These are phyloP conservation scores for Hypoxylon rubiginosum DNA, from an alignment of 2,329 filamentous ascomycete genomes.

Conservation along the genomic window DNA sequence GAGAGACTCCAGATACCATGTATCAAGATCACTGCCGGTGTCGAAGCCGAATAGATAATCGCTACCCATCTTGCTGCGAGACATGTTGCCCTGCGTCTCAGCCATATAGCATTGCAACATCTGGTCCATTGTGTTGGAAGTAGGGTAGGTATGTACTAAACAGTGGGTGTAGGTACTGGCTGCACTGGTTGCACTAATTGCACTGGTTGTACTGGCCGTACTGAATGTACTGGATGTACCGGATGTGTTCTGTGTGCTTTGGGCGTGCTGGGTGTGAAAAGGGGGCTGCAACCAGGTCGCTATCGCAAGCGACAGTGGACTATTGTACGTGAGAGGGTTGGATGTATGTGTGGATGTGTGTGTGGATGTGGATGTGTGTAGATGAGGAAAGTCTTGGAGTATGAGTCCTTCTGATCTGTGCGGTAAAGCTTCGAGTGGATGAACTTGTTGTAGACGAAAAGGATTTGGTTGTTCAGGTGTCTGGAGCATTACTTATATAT, in stretches of 20 bases:
- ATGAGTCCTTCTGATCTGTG: not conserved
- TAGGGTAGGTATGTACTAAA: not conserved
- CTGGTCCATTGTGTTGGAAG: constrained; percentile 26
- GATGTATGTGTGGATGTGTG: not conserved
- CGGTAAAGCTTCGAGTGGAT: not conserved
- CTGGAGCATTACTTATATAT: not conserved
- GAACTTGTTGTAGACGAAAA: constrained; percentile 1
- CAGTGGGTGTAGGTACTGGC: not conserved
- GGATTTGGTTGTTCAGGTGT: not conserved
- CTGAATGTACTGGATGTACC: not conserved
- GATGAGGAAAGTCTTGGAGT: not conserved
- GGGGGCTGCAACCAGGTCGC: not conserved
- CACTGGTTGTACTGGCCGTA: not conserved
- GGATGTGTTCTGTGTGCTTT: too few species aligned
- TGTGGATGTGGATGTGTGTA: too few species aligned
- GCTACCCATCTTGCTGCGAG: constrained; percentile 37
- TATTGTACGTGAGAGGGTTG: not conserved
- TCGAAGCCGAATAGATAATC: constrained; percentile 54
- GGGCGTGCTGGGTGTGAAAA: not conserved
- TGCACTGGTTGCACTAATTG: not conserved
- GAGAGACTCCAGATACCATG: constrained; percentile 47
- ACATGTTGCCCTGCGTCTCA: constrained; percentile 8
- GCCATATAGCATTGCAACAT: constrained; percentile 23
- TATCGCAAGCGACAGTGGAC: not conserved
- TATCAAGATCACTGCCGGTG: constrained; percentile 44